These are phyloP conservation scores for Paraphaeosphaeria minitans DNA, from an alignment of 2,329 filamentous ascomycete genomes.

Conservation along the genomic window DNA sequence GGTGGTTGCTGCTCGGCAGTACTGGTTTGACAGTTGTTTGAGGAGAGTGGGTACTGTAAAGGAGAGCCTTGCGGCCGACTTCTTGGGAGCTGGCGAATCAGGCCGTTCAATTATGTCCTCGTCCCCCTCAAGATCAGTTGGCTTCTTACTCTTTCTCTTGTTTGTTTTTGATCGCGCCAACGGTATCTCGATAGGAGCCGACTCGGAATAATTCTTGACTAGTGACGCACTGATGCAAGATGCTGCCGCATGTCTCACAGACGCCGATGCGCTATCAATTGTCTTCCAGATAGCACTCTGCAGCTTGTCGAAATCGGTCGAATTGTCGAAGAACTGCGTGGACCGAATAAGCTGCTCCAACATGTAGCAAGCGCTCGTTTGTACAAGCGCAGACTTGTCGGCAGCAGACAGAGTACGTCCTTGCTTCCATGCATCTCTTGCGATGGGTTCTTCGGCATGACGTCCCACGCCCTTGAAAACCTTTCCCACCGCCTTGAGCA, in stretches of 20 bases:
- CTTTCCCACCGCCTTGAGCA: conserved; percentile 77
- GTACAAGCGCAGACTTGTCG: conserved; percentile 84
- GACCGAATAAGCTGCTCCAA: conserved; percentile 72
- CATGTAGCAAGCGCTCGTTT: conserved; percentile 78
- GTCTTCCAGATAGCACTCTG: conserved; percentile 83
- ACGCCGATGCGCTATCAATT: conserved; percentile 75
- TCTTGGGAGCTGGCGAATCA: conserved; percentile 76
- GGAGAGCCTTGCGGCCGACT: conserved; percentile 70
- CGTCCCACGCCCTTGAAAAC: conserved; percentile 74
- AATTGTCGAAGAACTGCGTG: conserved; percentile 85
- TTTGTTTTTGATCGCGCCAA: conserved; percentile 63
- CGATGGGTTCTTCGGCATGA: conserved; percentile 81
- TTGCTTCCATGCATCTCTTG: conserved; percentile 94
- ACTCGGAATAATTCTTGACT: conserved; percentile 77
- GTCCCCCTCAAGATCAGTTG: conserved; percentile 69
- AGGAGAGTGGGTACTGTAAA: conserved; percentile 80
- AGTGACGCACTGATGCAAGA: conserved; percentile 83
- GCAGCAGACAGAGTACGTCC: conserved; percentile 73
- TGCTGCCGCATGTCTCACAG: conserved; percentile 83
- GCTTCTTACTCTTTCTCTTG: conserved; percentile 75
- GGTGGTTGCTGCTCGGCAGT: conserved; percentile 75
- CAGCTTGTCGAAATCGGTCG: conserved; percentile 86
- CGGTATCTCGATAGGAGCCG: conserved; percentile 47
- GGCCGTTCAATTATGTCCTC: conserved; percentile 71
- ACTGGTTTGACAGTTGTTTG: conserved; percentile 78